Percentiles rank a stretch among this genome's conserved stretches.
Conservation (phyloP, 2,329 filamentous ascomycete species). For the Aspergillus fructus region DNA sequence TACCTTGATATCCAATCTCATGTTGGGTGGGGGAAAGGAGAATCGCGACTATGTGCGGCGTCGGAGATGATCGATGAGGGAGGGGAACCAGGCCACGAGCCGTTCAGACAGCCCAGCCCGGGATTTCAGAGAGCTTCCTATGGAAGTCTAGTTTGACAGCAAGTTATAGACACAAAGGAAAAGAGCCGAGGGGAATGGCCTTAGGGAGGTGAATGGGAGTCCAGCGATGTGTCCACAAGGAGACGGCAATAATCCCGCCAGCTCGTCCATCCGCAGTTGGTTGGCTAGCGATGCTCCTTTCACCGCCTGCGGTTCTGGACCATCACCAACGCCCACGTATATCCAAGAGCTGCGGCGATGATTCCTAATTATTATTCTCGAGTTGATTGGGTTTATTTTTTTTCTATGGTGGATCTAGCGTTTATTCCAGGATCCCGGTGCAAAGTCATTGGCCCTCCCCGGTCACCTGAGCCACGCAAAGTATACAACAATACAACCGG, state of each 20-base stretch:
- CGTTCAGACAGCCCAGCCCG: conserved; percentile 33
- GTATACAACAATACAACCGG: background rate
- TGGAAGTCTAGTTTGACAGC: conserved; percentile 9
- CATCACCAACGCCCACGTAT: background rate
- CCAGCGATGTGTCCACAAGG: conserved; percentile 35
- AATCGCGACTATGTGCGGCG: conserved; percentile 36
- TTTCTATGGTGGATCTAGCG: background rate
- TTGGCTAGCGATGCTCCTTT: conserved; percentile 25
- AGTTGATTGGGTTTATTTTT: background rate
- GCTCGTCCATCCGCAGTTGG: conserved; percentile 27
- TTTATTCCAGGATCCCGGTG: background rate
- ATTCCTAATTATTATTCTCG: background rate
- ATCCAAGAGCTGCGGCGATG: background rate
- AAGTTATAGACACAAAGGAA: conserved; percentile 7
- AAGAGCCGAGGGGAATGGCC: conserved; percentile 22
- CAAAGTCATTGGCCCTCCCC: background rate
- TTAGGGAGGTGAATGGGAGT: conserved; percentile 13
- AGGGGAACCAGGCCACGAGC: conserved; percentile 33
- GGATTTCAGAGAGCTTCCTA: conserved; percentile 13
- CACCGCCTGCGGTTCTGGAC: conserved; percentile 26
- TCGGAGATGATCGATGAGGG: conserved; percentile 29
- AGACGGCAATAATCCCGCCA: conserved; percentile 31
- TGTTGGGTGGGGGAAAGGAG: conserved; percentile 39
- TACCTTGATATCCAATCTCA: conserved; percentile 64
- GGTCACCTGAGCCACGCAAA: background rate